Conservation (phyloP, 495 filamentous ascomycete genomes). For the Lentithecium fluviatile region DNA sequence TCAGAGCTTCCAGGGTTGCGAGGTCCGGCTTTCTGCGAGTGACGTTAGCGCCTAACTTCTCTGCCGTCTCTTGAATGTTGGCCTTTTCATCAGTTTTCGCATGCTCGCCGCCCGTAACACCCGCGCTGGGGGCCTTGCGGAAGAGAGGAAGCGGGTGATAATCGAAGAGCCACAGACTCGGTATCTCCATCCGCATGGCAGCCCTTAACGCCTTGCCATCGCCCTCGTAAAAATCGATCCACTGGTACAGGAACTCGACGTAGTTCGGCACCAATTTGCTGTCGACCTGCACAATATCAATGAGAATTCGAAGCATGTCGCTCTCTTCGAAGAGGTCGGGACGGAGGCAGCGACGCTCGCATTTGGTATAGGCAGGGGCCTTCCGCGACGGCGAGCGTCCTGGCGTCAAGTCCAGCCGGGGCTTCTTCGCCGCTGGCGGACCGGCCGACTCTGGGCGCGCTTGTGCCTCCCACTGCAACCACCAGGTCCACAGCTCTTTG, state of each 20-base stretch:
- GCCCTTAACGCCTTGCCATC: constrained; percentile 9
- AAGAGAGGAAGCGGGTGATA: constrained; percentile 5
- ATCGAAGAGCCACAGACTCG: constrained; percentile 25
- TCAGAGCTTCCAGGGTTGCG: not conserved
- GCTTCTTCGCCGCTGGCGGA: constrained; percentile 1
- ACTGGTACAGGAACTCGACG: constrained; percentile 24
- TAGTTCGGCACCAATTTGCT: constrained; percentile 14
- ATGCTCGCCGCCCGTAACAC: no score
- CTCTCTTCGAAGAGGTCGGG: constrained; percentile 6
- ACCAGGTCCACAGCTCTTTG: constrained; percentile 25
- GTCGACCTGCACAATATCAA: constrained; percentile 20
- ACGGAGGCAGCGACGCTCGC: constrained; percentile 3
- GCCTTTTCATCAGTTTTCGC: no score
- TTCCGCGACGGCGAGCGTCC: not conserved
- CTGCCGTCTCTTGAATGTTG: no score
- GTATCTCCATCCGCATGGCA: constrained; percentile 21
- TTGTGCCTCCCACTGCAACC: constrained; percentile 21
- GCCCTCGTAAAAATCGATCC: constrained; percentile 17
- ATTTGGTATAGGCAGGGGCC: not conserved
- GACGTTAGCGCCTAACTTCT: not conserved
- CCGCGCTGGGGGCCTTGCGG: not conserved
- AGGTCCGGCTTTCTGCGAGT: constrained; percentile 11
- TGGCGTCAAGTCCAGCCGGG: not conserved
- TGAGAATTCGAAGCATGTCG: constrained; percentile 13
- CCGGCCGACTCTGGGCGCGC: not conserved